phyloP scores from a whole-genome alignment of 306 rosid species.

The Gynostemma pentaphyllum region DNA sequence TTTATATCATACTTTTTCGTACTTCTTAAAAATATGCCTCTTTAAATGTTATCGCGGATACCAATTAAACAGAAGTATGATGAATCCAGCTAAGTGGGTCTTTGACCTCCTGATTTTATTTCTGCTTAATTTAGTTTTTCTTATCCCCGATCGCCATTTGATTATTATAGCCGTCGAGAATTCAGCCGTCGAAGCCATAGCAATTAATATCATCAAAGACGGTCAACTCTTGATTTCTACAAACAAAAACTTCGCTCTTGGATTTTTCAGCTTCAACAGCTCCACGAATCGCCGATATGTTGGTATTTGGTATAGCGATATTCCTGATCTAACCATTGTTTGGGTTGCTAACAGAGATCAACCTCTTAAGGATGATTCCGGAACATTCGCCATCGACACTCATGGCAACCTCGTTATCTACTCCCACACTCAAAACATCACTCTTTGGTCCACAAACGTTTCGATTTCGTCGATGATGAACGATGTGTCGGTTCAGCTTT shows the following conservation, averaged over 20 bases:
- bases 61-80: no score
- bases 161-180: neutral
- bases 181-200: neutral
- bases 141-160: neutral
- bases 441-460: neutral
- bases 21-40: no score
- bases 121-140: neutral
- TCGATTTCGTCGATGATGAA: neutral
- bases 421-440: neutral
- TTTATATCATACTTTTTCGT: no score
- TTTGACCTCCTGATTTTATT: neutral
- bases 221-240: conserved; percentile 8
- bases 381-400: conserved; percentile 21
- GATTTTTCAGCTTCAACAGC: conserved; percentile 43
- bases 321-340: conserved; percentile 28
- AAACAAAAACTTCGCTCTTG: conserved; percentile 38
- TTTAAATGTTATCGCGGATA: no score
- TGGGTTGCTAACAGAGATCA: conserved; percentile 63
- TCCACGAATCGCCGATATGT: conserved; percentile 19
- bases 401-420: neutral
- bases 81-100: neutral
- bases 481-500: neutral
- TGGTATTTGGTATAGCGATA: conserved; percentile 52
- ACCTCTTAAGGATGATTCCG: conserved; percentile 19
- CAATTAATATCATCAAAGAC: neutral